Conservation (phyloP, 2,329 filamentous ascomycete species). For the Xylariaceae sp. region DNA sequence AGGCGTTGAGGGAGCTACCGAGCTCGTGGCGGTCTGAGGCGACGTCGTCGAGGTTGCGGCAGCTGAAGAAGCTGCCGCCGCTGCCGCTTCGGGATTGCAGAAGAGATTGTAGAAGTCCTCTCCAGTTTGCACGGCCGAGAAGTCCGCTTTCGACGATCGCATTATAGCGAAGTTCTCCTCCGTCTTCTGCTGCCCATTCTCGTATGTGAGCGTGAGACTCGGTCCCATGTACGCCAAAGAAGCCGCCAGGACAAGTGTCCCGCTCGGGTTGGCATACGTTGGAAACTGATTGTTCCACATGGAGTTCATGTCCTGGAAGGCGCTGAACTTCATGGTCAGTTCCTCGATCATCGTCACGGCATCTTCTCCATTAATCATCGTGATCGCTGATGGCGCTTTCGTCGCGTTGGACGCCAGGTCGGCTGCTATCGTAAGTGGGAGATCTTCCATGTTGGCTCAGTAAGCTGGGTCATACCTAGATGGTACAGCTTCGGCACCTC, state of each 20-base stretch:
- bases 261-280: conserved; percentile 6
- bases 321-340: conserved; percentile 39
- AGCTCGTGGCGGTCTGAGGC: conserved; percentile 3
- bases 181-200: not conserved
- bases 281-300: conserved; percentile 38
- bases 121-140: not conserved
- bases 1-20: conserved; percentile 2
- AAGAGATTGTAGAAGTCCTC: not conserved
- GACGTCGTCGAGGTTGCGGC: conserved; percentile 6
- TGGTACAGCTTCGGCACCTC: conserved; percentile 55
- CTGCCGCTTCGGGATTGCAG: not conserved
- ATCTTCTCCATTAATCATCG: conserved; percentile 53
- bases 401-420: conserved; percentile 12
- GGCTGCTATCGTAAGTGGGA: conserved; percentile 14
- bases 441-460: not conserved
- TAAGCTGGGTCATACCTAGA: conserved; percentile 30
- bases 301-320: conserved; percentile 53
- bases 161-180: not conserved
- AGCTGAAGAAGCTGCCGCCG: conserved; percentile 12
- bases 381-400: conserved; percentile 41
- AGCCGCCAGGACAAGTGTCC: conserved; percentile 16
- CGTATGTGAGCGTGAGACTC: not conserved
- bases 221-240: conserved; percentile 17
- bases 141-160: not conserved
- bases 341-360: conserved; percentile 45